Percentiles rank a stretch among this genome's conserved stretches.
Evolutionary conservation across 768 basidiomycete species (phyloP).

Genomic region (Boletus subparvulus): DNA sequence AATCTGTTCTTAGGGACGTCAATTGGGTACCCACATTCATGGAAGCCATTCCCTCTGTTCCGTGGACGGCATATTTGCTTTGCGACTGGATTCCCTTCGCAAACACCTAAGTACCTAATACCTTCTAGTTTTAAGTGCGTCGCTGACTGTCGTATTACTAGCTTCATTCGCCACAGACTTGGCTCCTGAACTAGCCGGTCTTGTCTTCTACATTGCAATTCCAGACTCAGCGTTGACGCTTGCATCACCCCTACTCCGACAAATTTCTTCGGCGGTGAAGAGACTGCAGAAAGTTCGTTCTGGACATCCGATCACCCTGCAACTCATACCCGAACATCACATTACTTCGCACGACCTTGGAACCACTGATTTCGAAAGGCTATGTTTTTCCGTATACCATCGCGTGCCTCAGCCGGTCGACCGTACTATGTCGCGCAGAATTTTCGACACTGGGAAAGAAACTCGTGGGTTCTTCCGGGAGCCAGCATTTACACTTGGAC

Average conservation of each 20-base stretch:
- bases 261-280: slow-evolving; percentile 62
- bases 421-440: slow-evolving; percentile 56
- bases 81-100: slow-evolving; percentile 69
- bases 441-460: slow-evolving; percentile 41
- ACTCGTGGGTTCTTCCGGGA: slow-evolving; percentile 57
- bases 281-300: slow-evolving; percentile 50
- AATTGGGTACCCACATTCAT: slow-evolving; percentile 55
- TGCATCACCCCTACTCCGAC: slow-evolving; percentile 64
- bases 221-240: slow-evolving; percentile 62
- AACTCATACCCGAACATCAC: slow-evolving; percentile 70
- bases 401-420: slow-evolving; percentile 61
- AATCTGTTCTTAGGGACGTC: slow-evolving; percentile 47
- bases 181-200: slow-evolving; percentile 36
- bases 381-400: slow-evolving; percentile 70
- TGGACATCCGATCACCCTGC: slow-evolving; percentile 56
- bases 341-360: slow-evolving; percentile 39
- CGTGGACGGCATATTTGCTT: slow-evolving; percentile 57
- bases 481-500: slow-evolving; percentile 63
- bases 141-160: slow-evolving; percentile 23
- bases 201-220: slow-evolving; percentile 69
- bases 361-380: slow-evolving; percentile 38
- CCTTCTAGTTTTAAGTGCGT: not conserved
- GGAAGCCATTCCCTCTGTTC: slow-evolving; percentile 50
- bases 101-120: slow-evolving; percentile 56
- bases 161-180: slow-evolving; percentile 51